Evolutionary conservation across 441 rosid species (phyloP).

Genomic region (Croton setiger): DNA sequence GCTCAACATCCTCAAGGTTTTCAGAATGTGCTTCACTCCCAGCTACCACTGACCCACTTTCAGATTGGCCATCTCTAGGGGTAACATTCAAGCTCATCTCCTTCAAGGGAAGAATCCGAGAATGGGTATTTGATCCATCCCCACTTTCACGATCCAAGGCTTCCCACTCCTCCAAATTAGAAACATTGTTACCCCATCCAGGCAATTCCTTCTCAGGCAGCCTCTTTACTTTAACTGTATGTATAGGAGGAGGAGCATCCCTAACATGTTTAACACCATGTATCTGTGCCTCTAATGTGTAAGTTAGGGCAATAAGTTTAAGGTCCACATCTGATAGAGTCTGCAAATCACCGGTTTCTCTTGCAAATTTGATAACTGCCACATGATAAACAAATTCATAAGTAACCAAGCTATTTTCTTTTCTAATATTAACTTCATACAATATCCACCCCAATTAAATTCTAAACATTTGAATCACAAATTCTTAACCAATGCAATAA

Average conservation of each 20-base stretch:
- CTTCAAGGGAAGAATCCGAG: slow-evolving; percentile 77
- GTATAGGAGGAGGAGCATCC: slow-evolving; percentile 76
- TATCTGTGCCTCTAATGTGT: slow-evolving; percentile 73
- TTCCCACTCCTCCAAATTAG: slow-evolving; percentile 93
- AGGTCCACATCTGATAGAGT: slow-evolving; percentile 86
- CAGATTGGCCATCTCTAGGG: slow-evolving; percentile 38
- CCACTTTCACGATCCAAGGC: slow-evolving; percentile 58
- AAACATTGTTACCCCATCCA: slow-evolving; percentile 96
- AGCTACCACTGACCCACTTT: slow-evolving; percentile 40
- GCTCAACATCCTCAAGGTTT: slow-evolving; percentile 43
- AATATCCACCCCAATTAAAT: not conserved
- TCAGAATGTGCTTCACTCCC: slow-evolving; percentile 39
- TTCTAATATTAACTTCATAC: not conserved
- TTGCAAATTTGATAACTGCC: slow-evolving; percentile 74
- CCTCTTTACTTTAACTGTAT: slow-evolving; percentile 65
- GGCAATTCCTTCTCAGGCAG: slow-evolving; percentile 85
- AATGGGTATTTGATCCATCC: slow-evolving; percentile 36
- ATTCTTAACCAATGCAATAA: not conserved
- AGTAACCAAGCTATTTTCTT: not conserved
- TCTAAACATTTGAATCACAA: not conserved
- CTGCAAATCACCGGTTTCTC: slow-evolving; percentile 88
- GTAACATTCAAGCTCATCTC: slow-evolving; percentile 59
- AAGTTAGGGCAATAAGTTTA: slow-evolving; percentile 75
- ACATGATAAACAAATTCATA: not conserved
- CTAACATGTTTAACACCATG: slow-evolving; percentile 74